Conservation (phyloP, 345 rosid genomes). For the Aurinia saxatilis region DNA sequence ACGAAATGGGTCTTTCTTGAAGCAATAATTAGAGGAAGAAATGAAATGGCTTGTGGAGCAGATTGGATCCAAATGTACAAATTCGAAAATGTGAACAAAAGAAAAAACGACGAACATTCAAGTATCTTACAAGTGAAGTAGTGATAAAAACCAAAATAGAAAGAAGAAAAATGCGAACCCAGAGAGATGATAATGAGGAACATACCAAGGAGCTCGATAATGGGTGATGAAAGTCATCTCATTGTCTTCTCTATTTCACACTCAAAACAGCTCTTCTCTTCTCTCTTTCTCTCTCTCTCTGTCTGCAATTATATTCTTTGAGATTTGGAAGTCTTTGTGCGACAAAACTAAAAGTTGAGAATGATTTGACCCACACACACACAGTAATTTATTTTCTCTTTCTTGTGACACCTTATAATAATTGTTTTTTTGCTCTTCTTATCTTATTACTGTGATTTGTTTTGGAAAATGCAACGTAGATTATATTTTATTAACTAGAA, state of each 20-base stretch:
- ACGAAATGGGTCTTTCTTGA: background rate
- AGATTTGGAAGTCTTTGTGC: slow-evolving; percentile 23
- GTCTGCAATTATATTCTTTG: slow-evolving; percentile 26
- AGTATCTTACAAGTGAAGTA: slow-evolving; percentile 15
- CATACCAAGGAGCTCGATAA: slow-evolving; percentile 15
- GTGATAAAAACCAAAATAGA: background rate
- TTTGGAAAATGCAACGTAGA: slow-evolving; percentile 21
- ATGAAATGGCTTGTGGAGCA: background rate
- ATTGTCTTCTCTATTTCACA: slow-evolving; percentile 29
- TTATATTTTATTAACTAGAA: background rate
- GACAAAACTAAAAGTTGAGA: slow-evolving; percentile 15
- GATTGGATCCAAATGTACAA: slow-evolving; percentile 21
- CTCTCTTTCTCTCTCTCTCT: slow-evolving; percentile 23
- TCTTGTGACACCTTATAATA: too few relatives aligned
- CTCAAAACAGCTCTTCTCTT: slow-evolving; percentile 12
- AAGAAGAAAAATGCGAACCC: background rate
- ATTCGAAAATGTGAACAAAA: background rate
- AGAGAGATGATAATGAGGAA: slow-evolving; percentile 5
- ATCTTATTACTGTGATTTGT: background rate
- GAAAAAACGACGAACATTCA: background rate
- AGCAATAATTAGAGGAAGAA: background rate
- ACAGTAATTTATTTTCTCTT: background rate
- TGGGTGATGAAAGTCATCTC: slow-evolving; percentile 38
- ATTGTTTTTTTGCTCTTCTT: background rate
- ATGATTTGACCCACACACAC: slow-evolving; percentile 28